phyloP scores from a whole-genome alignment of 2,329 filamentous ascomycete genomes.

The Clonostachys sp. region DNA sequence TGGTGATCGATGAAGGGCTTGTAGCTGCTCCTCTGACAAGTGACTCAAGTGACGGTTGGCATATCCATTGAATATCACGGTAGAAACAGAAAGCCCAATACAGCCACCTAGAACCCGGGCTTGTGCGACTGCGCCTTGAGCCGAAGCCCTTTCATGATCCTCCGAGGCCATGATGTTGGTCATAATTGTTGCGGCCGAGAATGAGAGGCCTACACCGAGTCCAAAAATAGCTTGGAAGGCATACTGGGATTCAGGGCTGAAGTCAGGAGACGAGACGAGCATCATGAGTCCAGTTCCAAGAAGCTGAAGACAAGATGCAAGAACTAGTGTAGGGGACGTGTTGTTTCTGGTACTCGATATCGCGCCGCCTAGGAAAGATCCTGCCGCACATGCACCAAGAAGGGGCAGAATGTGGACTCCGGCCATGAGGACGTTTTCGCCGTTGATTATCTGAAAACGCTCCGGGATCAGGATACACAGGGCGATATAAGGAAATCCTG shows the following conservation, averaged over 20 bases:
- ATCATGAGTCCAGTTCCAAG: slow-evolving; percentile 47
- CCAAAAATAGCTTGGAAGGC: slow-evolving; percentile 53
- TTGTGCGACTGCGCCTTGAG: slow-evolving; percentile 56
- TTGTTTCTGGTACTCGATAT: slow-evolving; percentile 50
- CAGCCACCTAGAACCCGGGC: slow-evolving; percentile 55
- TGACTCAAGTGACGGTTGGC: slow-evolving; percentile 29
- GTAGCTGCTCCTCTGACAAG: slow-evolving; percentile 30
- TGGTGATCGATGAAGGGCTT: slow-evolving; percentile 37
- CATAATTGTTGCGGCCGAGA: slow-evolving; percentile 53
- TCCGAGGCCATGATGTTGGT: slow-evolving; percentile 46
- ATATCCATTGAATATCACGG: slow-evolving; percentile 49
- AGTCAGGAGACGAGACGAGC: slow-evolving; percentile 24
- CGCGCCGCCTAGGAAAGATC: slow-evolving; percentile 49
- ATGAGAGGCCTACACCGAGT: slow-evolving; percentile 53
- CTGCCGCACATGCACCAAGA: slow-evolving; percentile 50
- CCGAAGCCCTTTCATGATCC: slow-evolving; percentile 46
- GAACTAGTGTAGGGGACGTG: slow-evolving; percentile 44
- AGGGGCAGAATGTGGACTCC: slow-evolving; percentile 55
- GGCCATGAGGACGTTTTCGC: slow-evolving; percentile 44
- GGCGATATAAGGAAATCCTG: slow-evolving; percentile 52
- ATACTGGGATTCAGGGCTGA: slow-evolving; percentile 37
- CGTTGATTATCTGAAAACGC: slow-evolving; percentile 55
- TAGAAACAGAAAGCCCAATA: slow-evolving; percentile 53
- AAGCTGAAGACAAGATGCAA: slow-evolving; percentile 44
- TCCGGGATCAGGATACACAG: slow-evolving; percentile 56